Percentiles rank a stretch among this genome's conserved stretches.
Conservation (phyloP, 2,329 filamentous ascomycete species). For the Curvularia verruculosa region DNA sequence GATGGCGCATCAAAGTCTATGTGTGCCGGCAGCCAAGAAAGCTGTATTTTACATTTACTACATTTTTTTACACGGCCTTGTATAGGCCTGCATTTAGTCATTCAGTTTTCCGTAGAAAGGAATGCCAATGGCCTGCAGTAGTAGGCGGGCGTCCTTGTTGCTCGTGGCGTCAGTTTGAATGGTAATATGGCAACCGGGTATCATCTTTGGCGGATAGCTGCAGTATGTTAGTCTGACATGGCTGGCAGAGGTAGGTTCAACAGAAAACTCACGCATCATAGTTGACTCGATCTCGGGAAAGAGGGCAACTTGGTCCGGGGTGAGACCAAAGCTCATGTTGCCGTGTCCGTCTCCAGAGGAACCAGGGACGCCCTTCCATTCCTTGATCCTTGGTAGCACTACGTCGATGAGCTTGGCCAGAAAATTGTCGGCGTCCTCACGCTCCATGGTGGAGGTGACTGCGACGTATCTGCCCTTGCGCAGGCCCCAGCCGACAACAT, state of each 20-base stretch:
- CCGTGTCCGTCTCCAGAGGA: slow-evolving; percentile 84
- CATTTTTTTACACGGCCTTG: slow-evolving; percentile 24
- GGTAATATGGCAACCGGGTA: slow-evolving; percentile 83
- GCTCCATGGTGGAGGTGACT: slow-evolving; percentile 77
- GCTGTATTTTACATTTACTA: slow-evolving; percentile 12
- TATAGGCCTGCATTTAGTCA: slow-evolving; percentile 25
- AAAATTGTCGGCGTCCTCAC: slow-evolving; percentile 87
- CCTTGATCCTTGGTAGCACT: slow-evolving; percentile 93
- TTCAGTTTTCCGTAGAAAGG: slow-evolving; percentile 80
- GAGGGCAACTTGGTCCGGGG: slow-evolving; percentile 73
- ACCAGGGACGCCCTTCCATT: slow-evolving; percentile 82
- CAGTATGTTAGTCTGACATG: slow-evolving; percentile 12
- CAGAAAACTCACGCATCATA: slow-evolving; percentile 76
- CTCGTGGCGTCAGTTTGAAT: slow-evolving; percentile 84
- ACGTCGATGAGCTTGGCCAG: slow-evolving; percentile 87
- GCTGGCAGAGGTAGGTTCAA: no score
- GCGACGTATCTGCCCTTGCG: slow-evolving; percentile 73
- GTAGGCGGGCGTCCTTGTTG: slow-evolving; percentile 80
- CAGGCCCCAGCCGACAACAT: slow-evolving; percentile 77
- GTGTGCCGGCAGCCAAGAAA: background rate
- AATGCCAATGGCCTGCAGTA: slow-evolving; percentile 73
- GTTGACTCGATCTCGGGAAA: slow-evolving; percentile 97
- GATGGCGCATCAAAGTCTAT: background rate
- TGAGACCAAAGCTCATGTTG: slow-evolving; percentile 84
- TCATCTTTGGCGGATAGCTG: slow-evolving; percentile 73